Conservation (phyloP, 805 yeast genomes). For the Wickerhamiella australiensis region DNA sequence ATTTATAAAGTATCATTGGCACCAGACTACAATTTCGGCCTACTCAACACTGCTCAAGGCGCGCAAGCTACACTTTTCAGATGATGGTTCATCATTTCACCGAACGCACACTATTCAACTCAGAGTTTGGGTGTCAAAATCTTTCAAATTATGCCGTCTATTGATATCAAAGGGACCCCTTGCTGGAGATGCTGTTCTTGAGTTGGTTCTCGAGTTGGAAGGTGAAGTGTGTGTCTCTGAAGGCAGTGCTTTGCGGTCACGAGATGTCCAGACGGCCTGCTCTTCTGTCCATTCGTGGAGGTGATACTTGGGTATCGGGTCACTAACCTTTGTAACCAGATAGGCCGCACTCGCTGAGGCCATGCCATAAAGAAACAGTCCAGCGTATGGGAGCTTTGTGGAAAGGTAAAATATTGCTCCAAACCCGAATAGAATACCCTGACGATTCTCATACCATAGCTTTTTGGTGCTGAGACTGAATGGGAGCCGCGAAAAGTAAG, state of each 20-base stretch:
- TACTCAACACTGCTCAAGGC: too few species aligned
- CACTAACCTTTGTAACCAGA: constrained; percentile 41
- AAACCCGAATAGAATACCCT: constrained; percentile 46
- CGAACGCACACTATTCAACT: too few species aligned
- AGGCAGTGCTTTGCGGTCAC: not conserved
- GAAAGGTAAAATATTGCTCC: constrained; percentile 38
- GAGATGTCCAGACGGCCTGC: constrained; percentile 26
- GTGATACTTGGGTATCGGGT: constrained; percentile 31
- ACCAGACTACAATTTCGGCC: too few species aligned
- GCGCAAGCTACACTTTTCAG: too few species aligned
- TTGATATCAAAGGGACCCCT: not conserved
- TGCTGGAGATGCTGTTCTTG: not conserved
- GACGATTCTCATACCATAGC: constrained; percentile 42
- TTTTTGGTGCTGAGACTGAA: constrained; percentile 33
- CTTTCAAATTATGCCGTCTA: not conserved
- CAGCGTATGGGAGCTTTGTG: constrained; percentile 35
- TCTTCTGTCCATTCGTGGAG: constrained; percentile 25
- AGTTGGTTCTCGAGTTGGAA: not conserved
- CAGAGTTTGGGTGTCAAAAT: not conserved
- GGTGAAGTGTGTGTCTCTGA: not conserved
- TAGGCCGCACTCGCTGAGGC: constrained; percentile 46
- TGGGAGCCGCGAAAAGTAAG: constrained; percentile 40
- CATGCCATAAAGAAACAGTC: constrained; percentile 39
- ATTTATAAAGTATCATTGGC: too few species aligned
- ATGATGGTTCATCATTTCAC: too few species aligned